Base-by-base conservation (phyloP, 331 rosid genomes). In the Malus hybrid region DNA sequence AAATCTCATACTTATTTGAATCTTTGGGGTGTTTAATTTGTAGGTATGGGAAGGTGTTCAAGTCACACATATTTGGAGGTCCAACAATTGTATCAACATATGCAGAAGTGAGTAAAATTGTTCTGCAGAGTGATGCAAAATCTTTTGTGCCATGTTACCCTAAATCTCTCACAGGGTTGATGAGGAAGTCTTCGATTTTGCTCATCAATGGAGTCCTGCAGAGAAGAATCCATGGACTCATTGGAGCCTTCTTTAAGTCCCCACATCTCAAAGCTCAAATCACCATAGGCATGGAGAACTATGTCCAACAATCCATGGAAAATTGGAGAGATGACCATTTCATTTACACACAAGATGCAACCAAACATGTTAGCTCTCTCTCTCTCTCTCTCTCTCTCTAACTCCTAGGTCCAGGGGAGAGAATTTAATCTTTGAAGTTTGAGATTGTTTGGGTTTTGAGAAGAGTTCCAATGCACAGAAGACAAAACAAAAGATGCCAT, bases 141-240 rank as follows among this genome's bases (percentile, higher is more conserved):
- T 80, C 84, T 85, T 94, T 94, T 33, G 90, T 94, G 64, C 99
- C 99, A 64, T 90, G 92, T 68, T 94, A 94, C 81, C 97, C 99
- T 1, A 94, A 85, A 84, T 94, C 99, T 44, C 86, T 94, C 3
- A 90, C 93, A 1, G 85, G 84, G 87, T 80, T 94, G 84, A 94
- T 94, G 97, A 97, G 99, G 18, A 84, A 91, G 86, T 94, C 95
- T 71, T 94, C 99, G 57, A 94, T 94, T 81, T 81, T 94, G 91
- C 85, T 94, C 39, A 87, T 94, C 83, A 94, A 88, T 82, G 99
- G 99, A 81, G 89, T 91, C 88, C 76, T 94, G 19, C 97, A 94
- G 32, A 94, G 83, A 91, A 94, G 93, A 82, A 85, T 94, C 67
- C 99, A 94, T 90, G 99, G 99, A 27, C 93, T 94, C 46, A 79